phyloP scores from a whole-genome alignment of 2,329 filamentous ascomycete genomes.

The Venturia oleaginea region DNA sequence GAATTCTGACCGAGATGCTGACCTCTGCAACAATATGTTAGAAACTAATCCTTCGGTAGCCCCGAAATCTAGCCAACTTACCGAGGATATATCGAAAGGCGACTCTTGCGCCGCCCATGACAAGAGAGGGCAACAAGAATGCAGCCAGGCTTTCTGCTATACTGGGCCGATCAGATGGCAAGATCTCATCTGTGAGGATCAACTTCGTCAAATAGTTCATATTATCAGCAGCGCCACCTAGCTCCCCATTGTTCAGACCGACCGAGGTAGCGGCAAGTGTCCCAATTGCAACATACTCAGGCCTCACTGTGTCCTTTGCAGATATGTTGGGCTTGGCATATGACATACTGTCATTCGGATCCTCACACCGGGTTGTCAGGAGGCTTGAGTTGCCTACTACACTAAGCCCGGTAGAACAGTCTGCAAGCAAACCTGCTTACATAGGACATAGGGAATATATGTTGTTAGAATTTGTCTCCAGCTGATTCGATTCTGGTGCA shows the following conservation, averaged over 20 bases:
- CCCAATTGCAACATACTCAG: background rate
- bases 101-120: constrained; percentile 3
- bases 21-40: background rate
- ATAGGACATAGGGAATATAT: background rate
- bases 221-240: background rate
- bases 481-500: background rate
- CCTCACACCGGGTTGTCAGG: background rate
- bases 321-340: background rate
- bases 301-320: background rate
- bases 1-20: background rate
- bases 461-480: background rate
- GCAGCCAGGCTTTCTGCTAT: background rate
- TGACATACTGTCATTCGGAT: background rate
- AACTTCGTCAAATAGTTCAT: background rate
- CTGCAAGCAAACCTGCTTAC: background rate
- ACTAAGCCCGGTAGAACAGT: background rate
- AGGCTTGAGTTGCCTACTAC: background rate
- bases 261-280: background rate
- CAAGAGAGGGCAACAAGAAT: background rate
- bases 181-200: background rate
- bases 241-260: background rate
- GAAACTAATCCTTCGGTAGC: background rate
- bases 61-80: background rate
- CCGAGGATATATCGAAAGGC: background rate
- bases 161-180: background rate